Conservation (phyloP, 495 filamentous ascomycete species). For the Sphaerosporella brunnea region DNA sequence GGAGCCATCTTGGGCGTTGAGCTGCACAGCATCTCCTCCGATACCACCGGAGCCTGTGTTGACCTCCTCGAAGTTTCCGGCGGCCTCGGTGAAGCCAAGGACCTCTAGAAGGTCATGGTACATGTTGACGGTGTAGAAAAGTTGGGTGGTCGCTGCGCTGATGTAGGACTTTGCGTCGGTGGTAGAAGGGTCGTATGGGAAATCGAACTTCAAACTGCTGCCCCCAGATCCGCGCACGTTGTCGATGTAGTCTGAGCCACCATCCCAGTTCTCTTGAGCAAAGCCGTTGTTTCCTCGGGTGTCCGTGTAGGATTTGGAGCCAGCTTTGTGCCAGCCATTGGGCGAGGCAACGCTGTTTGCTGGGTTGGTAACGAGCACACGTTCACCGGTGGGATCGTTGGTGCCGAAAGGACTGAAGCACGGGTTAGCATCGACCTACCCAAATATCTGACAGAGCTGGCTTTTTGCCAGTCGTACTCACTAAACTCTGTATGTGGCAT, state of each 20-base stretch:
- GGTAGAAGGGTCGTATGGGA: constrained; percentile 27
- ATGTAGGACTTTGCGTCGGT: constrained; percentile 27
- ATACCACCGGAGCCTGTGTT: constrained; percentile 33
- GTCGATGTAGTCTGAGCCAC: constrained; percentile 27
- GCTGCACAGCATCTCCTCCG: constrained; percentile 35
- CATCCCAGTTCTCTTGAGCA: constrained; percentile 30
- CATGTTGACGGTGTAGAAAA: constrained; percentile 37
- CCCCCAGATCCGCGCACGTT: constrained; percentile 29
- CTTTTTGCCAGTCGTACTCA: too few relatives aligned
- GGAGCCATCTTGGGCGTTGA: constrained; percentile 38
- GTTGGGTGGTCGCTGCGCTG: constrained; percentile 33
- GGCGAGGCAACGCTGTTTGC: constrained; percentile 27
- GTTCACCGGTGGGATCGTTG: constrained; percentile 32
- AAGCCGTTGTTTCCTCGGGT: constrained; percentile 34
- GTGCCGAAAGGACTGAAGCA: constrained; percentile 28
- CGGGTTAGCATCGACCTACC: constrained; percentile 1
- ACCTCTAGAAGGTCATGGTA: constrained; percentile 38
- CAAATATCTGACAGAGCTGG: too few relatives aligned
- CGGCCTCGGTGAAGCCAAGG: constrained; percentile 36
- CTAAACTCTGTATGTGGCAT: constrained; percentile 32
- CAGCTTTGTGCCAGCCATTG: constrained; percentile 32
- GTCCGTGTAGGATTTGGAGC: constrained; percentile 27
- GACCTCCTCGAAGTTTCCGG: constrained; percentile 38
- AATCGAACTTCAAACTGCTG: constrained; percentile 28
- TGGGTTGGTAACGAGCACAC: constrained; percentile 28